phyloP scores from a whole-genome alignment of 225 moss, liverwort and hornwort genomes.

The Physcomitrium patens region DNA sequence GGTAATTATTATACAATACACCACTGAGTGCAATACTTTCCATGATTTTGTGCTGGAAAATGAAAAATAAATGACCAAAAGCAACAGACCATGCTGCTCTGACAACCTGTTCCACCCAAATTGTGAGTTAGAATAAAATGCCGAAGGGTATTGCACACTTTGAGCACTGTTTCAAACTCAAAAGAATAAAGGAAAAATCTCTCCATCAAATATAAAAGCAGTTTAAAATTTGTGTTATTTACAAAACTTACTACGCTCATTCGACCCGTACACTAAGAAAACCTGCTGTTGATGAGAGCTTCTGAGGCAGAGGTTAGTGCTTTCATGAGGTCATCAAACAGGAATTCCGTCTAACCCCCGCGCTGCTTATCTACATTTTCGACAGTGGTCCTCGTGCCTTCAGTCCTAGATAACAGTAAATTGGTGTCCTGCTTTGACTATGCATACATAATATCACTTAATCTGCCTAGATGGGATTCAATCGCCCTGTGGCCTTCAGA shows the following conservation, averaged over 20 bases:
- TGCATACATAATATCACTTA: conserved; percentile 15
- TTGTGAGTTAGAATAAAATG: too few relatives aligned
- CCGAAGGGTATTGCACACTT: too few relatives aligned
- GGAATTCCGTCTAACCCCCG: too few relatives aligned
- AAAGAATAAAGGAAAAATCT: not conserved
- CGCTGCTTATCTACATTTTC: not conserved
- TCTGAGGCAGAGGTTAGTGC: not conserved
- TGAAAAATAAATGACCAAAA: too few relatives aligned
- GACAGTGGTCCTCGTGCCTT: not conserved
- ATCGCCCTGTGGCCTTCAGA: not conserved
- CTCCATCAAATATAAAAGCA: conserved; percentile 30
- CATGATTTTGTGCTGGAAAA: too few relatives aligned
- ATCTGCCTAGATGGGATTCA: conserved; percentile 8
- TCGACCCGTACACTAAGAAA: conserved; percentile 23
- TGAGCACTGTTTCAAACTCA: too few relatives aligned
- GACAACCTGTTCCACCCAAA: too few relatives aligned
- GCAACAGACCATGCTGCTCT: too few relatives aligned
- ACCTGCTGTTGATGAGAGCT: conserved; percentile 11
- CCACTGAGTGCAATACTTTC: too few relatives aligned
- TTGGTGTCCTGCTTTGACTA: conserved; percentile 1
- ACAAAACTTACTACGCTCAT: conserved; percentile 33
- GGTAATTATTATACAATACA: too few relatives aligned
- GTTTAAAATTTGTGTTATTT: conserved; percentile 44
- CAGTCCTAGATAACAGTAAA: not conserved
- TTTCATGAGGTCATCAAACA: too few relatives aligned